Percentiles rank a stretch among this genome's conserved stretches.
Evolutionary conservation across 352 stramenopile species (phyloP).

Genomic region (Achlya hypogyna): DNA sequence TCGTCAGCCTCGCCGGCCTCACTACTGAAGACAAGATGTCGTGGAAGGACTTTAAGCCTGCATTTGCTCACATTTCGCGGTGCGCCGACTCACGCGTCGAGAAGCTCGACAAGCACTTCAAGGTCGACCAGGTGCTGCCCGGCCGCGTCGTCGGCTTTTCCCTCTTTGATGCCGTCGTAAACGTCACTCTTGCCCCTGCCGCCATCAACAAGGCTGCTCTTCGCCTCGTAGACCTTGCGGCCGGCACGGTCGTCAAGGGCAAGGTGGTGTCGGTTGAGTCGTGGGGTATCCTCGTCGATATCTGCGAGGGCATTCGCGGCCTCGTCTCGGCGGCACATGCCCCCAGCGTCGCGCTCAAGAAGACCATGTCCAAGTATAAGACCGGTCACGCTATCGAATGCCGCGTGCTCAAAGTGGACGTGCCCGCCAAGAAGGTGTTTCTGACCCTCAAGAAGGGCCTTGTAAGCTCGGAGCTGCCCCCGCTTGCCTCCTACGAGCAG

Average conservation of each 20-base stretch:
- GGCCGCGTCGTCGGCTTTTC: constrained; percentile 77
- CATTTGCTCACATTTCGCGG: constrained; percentile 87
- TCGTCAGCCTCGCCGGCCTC: constrained; percentile 48
- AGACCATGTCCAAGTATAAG: constrained; percentile 62
- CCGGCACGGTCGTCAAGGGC: constrained; percentile 61
- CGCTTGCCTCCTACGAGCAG: constrained; percentile 68
- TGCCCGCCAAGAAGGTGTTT: constrained; percentile 88
- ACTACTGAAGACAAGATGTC: constrained; percentile 37
- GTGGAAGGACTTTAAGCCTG: constrained; percentile 72
- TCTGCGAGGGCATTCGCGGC: constrained; percentile 77
- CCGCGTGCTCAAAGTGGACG: constrained; percentile 74
- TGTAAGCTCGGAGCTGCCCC: constrained; percentile 58
- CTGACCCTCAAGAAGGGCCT: constrained; percentile 86
- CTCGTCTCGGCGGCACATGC: constrained; percentile 67
- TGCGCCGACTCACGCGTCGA: constrained; percentile 67
- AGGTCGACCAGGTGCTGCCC: constrained; percentile 42
- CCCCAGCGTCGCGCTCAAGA: constrained; percentile 56
- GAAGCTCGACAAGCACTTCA: constrained; percentile 84
- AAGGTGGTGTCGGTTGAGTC: constrained; percentile 75
- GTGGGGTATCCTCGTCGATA: constrained; percentile 77
- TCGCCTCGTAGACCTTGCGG: constrained; percentile 64
- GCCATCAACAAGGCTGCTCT: constrained; percentile 68
- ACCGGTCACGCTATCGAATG: constrained; percentile 63
- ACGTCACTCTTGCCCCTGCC: constrained; percentile 69
- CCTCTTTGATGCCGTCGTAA: constrained; percentile 80